Conservation (phyloP, 805 yeast species). For the Kodamaea lidongshanica region DNA sequence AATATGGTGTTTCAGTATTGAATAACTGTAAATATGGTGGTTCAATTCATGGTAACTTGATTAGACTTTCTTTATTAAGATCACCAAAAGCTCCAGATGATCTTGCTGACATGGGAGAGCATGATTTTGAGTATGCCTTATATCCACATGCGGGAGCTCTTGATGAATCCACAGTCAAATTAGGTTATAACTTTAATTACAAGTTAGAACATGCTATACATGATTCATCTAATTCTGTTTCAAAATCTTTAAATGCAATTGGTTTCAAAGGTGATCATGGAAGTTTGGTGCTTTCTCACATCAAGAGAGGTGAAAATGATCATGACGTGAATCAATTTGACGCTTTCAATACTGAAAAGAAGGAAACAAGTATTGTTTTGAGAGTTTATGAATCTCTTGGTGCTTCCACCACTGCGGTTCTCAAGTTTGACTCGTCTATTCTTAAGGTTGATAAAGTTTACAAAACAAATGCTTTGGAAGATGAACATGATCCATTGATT, state of each 20-base stretch:
- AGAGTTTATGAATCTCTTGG: slow-evolving; percentile 88
- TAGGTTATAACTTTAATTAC: slow-evolving; percentile 78
- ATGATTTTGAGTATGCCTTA: slow-evolving; percentile 74
- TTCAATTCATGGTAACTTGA: slow-evolving; percentile 84
- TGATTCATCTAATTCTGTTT: slow-evolving; percentile 10
- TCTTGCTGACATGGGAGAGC: slow-evolving; percentile 88
- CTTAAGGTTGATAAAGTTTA: slow-evolving; percentile 42
- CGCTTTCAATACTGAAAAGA: slow-evolving; percentile 40
- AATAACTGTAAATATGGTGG: slow-evolving; percentile 90
- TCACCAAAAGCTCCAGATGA: slow-evolving; percentile 95
- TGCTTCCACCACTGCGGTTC: slow-evolving; percentile 54
- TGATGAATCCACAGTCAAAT: slow-evolving; percentile 56
- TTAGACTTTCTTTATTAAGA: slow-evolving; percentile 80
- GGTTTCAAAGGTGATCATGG: slow-evolving; percentile 31
- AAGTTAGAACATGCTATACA: slow-evolving; percentile 19
- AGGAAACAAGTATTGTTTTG: slow-evolving; percentile 49
- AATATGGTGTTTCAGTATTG: slow-evolving; percentile 79
- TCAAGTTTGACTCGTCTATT: slow-evolving; percentile 34
- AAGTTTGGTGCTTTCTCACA: slow-evolving; percentile 62
- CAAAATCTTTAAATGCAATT: slow-evolving; percentile 16
- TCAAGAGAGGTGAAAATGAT: slow-evolving; percentile 89
- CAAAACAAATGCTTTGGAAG: slow-evolving; percentile 57
- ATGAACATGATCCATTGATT: slow-evolving; percentile 27
- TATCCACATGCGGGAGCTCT: slow-evolving; percentile 75
- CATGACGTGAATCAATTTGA: slow-evolving; percentile 41